These are phyloP conservation scores for Chytriomyces sp. DNA, from an alignment of 192 early-diverging fungal species.

Conservation along the genomic window DNA sequence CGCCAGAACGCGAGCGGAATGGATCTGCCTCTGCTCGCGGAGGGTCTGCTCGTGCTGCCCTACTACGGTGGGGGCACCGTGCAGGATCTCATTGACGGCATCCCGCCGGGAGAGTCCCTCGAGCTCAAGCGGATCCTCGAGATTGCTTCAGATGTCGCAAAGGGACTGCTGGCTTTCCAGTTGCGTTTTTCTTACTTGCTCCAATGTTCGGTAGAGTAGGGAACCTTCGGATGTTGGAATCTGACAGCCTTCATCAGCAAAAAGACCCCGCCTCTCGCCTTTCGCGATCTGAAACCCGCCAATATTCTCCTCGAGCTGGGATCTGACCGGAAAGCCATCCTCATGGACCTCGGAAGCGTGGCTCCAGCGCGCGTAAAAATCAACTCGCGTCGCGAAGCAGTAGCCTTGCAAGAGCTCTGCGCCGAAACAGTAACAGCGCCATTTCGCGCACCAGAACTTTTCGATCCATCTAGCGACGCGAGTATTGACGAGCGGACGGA, in stretches of 20 bases:
- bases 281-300: constrained; percentile 58
- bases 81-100: constrained; percentile 54
- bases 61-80: constrained; percentile 46
- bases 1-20: constrained; percentile 1
- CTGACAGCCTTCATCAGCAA: constrained; percentile 28
- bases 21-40: constrained; percentile 24
- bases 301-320: constrained; percentile 43
- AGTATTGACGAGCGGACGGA: constrained; percentile 45
- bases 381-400: constrained; percentile 43
- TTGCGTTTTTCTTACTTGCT: constrained; percentile 14
- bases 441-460: constrained; percentile 52
- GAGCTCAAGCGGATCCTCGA: constrained; percentile 37
- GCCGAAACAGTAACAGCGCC: constrained; percentile 57
- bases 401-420: constrained; percentile 51
- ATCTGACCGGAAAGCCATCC: constrained; percentile 17
- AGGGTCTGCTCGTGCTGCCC: constrained; percentile 49
- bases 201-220: too few species aligned
- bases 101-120: constrained; percentile 29
- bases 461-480: constrained; percentile 47
- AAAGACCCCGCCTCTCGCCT: constrained; percentile 49
- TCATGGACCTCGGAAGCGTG: constrained; percentile 60
- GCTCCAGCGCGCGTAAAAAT: constrained; percentile 41
- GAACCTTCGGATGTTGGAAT: too few species aligned
- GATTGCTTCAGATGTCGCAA: constrained; percentile 45
- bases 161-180: constrained; percentile 54